Conservation (phyloP, 768 basidiomycete species). For the Austroboletus eburneus region DNA sequence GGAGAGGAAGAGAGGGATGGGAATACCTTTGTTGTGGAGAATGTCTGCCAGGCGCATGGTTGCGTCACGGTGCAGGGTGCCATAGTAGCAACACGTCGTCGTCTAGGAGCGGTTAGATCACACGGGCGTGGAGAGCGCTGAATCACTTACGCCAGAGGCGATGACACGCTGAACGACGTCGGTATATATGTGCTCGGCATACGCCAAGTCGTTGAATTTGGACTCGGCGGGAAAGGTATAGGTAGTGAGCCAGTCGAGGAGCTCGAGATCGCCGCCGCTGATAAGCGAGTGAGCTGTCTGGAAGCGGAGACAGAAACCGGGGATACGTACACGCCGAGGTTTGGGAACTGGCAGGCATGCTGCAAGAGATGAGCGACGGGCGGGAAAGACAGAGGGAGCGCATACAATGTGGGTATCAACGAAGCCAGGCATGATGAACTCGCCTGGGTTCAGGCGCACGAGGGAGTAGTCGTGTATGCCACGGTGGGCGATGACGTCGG, state of each 20-base stretch:
- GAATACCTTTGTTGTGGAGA: slow-evolving; percentile 54
- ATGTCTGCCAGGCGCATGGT: slow-evolving; percentile 81
- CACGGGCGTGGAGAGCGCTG: not conserved
- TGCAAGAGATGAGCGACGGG: slow-evolving; percentile 9
- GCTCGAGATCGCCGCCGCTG: slow-evolving; percentile 81
- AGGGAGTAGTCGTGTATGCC: slow-evolving; percentile 37
- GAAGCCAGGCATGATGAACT: slow-evolving; percentile 84
- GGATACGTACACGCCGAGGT: slow-evolving; percentile 33
- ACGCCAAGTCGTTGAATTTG: slow-evolving; percentile 62
- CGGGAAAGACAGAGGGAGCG: not conserved
- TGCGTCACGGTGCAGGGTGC: slow-evolving; percentile 72
- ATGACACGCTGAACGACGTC: slow-evolving; percentile 69
- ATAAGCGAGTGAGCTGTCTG: slow-evolving; percentile 5
- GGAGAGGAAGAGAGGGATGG: not conserved
- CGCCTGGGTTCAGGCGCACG: slow-evolving; percentile 42
- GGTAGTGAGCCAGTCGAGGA: slow-evolving; percentile 82
- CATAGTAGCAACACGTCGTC: slow-evolving; percentile 93
- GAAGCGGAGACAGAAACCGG: not conserved
- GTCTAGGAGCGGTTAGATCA: slow-evolving; percentile 43
- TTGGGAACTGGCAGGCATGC: slow-evolving; percentile 42
- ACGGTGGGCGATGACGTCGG: slow-evolving; percentile 47
- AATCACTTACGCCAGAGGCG: slow-evolving; percentile 63
- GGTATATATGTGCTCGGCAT: slow-evolving; percentile 66
- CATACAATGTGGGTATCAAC: slow-evolving; percentile 89
- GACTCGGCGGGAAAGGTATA: slow-evolving; percentile 88